Evolutionary conservation across 2,329 filamentous ascomycete genomes (phyloP), one percentile per base, ranked within the genome.

Genomic region (Diaporthe sp.): DNA sequence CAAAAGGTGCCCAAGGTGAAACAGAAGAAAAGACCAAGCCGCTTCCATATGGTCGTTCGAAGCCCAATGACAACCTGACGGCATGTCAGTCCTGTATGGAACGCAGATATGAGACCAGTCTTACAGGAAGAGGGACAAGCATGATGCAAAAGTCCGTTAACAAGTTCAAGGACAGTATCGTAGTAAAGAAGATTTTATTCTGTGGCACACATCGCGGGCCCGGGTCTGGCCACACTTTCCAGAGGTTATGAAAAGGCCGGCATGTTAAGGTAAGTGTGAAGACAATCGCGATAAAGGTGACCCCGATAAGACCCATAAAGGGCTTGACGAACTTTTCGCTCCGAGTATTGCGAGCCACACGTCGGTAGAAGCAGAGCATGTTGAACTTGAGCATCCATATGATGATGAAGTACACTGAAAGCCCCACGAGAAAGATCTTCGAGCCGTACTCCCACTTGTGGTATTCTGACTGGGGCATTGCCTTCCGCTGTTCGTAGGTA

Each of bases 371-470:
- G 57, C 57, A 59, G 57, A 59, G 31, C 57, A 59, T 59, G 57
- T 59, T 59, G 34, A 59, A 59, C 34, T 59, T 59, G 57, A 59
- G 57, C 57, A 59, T 59, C 57, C 57, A 59, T n/a, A 59, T 59
- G 31, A 59, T 37, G 31, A 39, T 9, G 15, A 59, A 39, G 39
- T 59, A 59, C 6, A n/a, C 17, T n/a, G 57, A 22, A 59, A 59
- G 57, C 57, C 57, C 57, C 8, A 59, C 4, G 9, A 59, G 57
- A 34, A n/a, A 59, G 19, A 59, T 37, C 4, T 59, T 0, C 19
- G 57, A 59, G 57, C 57, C 57, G 34, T 59, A 59, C 31, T 39
- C 57, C 57, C 57, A 59, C 19, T 39, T 22, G 31, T 59, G 34
- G 31, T 59, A 59, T 39, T 59, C 57, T n/a, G 57, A 59, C 10